Evolutionary conservation across 2,329 filamentous ascomycete genomes (phyloP).

Genomic region (Talaromyces sp.): DNA sequence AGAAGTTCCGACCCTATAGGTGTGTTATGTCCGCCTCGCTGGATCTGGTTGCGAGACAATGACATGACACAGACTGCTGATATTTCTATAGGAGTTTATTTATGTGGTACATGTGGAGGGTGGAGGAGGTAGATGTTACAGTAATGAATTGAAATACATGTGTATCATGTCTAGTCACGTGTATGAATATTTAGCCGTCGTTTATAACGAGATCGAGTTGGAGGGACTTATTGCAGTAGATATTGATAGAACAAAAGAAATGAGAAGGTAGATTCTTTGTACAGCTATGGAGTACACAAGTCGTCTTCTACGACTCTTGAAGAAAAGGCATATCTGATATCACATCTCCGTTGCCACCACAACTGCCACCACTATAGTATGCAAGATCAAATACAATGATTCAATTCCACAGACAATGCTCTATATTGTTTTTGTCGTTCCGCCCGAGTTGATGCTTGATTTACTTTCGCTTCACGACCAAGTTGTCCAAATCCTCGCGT

Average conservation of each 20-base stretch:
- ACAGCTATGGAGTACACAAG: constrained; percentile 39
- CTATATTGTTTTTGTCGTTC: constrained; percentile 3
- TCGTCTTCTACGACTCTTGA: constrained; percentile 10
- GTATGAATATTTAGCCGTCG: neutral
- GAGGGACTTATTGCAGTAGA: neutral
- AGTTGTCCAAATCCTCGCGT: constrained; percentile 64
- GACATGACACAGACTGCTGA: constrained; percentile 22
- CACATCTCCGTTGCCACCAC: constrained; percentile 19
- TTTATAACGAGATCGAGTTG: no score
- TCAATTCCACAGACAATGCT: constrained; percentile 8
- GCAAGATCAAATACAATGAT: constrained; percentile 3
- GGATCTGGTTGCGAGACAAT: neutral
- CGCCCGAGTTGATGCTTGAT: neutral
- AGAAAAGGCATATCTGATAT: constrained; percentile 5
- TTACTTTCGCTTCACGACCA: constrained; percentile 54
- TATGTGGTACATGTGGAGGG: constrained; percentile 98
- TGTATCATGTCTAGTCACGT: neutral
- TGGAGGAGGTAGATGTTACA: constrained; percentile 70
- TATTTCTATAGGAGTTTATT: constrained; percentile 66
- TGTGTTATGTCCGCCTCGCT: no score
- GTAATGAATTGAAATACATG: constrained; percentile 40
- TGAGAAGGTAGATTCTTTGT: constrained; percentile 36
- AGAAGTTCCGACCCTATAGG: constrained; percentile 77
- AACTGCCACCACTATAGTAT: constrained; percentile 10
- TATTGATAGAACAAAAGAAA: constrained; percentile 22